Evolutionary conservation across 176 grass and related monocot species (phyloP).

Genomic region (Coix lacrymajobi): DNA sequence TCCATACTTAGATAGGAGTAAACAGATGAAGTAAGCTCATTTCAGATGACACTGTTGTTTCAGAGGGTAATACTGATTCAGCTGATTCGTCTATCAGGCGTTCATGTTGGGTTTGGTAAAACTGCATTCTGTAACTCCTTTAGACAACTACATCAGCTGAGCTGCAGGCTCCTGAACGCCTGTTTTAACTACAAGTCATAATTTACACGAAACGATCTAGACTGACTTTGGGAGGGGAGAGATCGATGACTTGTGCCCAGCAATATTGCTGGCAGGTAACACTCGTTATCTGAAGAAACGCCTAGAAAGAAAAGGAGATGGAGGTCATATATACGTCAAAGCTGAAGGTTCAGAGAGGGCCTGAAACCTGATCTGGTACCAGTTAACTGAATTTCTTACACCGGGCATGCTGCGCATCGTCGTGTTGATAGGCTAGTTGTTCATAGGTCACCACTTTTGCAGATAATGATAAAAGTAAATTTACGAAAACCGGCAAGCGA

Average conservation of each 20-base stretch:
- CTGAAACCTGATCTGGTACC: too few species aligned
- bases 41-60: not conserved
- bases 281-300: not conserved
- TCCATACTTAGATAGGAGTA: conserved; percentile 11
- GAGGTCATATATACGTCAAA: too few species aligned
- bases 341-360: too few species aligned
- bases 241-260: too few species aligned
- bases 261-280: not conserved
- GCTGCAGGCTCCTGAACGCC: not conserved
- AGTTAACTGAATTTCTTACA: too few species aligned
- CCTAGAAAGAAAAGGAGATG: too few species aligned
- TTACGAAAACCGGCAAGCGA: not conserved
- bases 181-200: not conserved
- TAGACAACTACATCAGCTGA: not conserved
- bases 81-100: too few species aligned
- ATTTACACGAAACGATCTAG: not conserved
- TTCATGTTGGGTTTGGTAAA: not conserved
- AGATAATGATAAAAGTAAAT: too few species aligned
- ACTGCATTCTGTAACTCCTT: not conserved
- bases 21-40: not conserved
- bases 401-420: too few species aligned
- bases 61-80: too few species aligned
- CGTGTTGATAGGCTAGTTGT: too few species aligned
- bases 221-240: not conserved
- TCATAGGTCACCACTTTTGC: too few species aligned